Evolutionary conservation across 23 red algal species (phyloP), one percentile per base, ranked within the genome.

Genomic region (Agarophyton chilense): DNA sequence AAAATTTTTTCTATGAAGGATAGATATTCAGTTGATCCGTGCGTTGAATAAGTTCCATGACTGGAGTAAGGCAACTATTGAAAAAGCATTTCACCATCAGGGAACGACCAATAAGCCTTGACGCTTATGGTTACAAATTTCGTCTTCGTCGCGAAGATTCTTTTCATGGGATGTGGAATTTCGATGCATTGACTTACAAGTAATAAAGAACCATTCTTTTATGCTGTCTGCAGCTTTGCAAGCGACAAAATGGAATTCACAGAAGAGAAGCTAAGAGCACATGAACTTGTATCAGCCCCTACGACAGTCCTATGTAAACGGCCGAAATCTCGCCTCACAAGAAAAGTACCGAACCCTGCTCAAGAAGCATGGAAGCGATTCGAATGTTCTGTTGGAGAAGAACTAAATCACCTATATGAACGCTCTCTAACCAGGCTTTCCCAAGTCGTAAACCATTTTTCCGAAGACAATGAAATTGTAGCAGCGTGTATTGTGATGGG

Each of bases 401-500:
- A 70, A 42, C 64, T 70, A 1, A 70, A 70, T 22, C 40, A 29
- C 21, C 64, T 70, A 2, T 70, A 70, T 14, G 2, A 42, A 21
- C 17, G 34, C 18, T 42, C 64, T 21, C 28, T 70, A 42, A 40
- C n/a, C 7, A 22, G 40, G 64, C 64, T 70, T 70, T 7, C 4
- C 34, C 36, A 41, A 40, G 32, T 40, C 34, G 38, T 70, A 2
- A 42, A 42, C 34, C 38, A 70, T 26, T 70, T 70, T 42, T 70
- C 80, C 11, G 53, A 84, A 8, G 60, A 65, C 0, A 40, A 38
- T 47, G 46, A 78, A 52, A 70, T 84, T 43, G 54, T 63, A 67
- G 40, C 80, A 28, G 80, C 61, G 29, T 84, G 80, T 51, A 28
- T 84, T n/a, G 44, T 50, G 2, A 13, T 84, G 14, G 80, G 80